Evolutionary conservation across 208 protist species (phyloP), one percentile per base, ranked within the genome.

Genomic region (Trypanosoma melophagium): DNA sequence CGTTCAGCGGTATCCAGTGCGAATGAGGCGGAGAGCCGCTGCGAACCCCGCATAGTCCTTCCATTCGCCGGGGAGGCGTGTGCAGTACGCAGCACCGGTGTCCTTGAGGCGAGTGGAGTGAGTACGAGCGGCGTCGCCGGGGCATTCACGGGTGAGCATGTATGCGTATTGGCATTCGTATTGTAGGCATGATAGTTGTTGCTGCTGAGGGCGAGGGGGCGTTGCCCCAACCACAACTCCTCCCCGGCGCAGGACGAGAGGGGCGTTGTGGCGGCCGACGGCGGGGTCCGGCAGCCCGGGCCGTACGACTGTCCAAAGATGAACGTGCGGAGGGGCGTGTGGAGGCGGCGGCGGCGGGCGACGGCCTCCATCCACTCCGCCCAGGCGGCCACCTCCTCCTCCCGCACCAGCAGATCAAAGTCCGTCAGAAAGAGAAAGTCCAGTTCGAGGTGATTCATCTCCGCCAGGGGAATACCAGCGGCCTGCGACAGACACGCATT

Each of bases 341-440:
- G 67, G 63, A 93, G 59, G 31, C 77, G 71, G 16, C 76, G 72
- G 25, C 78, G 78, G 19, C 74, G 44, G 13, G 86, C 89, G 8
- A 92, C 66, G 8, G 69, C 59, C 58, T 90, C 84, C 85, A 96
- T 92, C 87, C 90, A 96, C 14, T 45, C 66, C 19, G 86, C 64
- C 86, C 87, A 93, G 49, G 71, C 62, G 74, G 84, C 82, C 60
- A 93, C 81, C 56, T 96, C 90, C 2, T 70, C 57, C 56, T 96
- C 87, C 41, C 80, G 78, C 14, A 96, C 68, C 0, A 96, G 59
- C 1, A 93, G 75, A 49, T 87, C 80, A 51, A 96, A 96, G 59
- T 96, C 90, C 28, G 88, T 60, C 0, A 96, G 76, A 66, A 89
- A 96, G 21, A 96, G 72, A 76, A 96, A 93, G 64, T 93, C 81